These are phyloP conservation scores for Phytophthora quininea DNA, from an alignment of 352 stramenopile genomes.

Conservation along the genomic window DNA sequence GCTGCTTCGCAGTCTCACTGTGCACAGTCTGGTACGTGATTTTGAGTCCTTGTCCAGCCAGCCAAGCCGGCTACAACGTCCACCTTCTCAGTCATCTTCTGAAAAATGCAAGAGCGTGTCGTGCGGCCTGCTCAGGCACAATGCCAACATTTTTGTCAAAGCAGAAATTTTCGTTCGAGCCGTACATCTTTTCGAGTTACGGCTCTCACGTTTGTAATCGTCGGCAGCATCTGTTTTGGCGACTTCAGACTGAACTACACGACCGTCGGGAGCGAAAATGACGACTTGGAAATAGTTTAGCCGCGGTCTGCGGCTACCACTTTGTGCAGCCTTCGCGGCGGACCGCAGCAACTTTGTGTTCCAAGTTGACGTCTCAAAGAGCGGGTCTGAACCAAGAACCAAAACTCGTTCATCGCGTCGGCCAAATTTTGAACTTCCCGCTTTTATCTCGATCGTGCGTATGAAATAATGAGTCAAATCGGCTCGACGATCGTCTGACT, in stretches of 20 bases:
- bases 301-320: no score
- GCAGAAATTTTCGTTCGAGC: slow-evolving; percentile 28
- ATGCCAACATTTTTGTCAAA: slow-evolving; percentile 31
- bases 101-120: slow-evolving; percentile 33
- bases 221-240: no score
- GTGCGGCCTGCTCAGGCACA: slow-evolving; percentile 30
- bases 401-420: slow-evolving; percentile 13
- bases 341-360: no score
- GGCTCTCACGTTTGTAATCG: not conserved
- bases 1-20: no score
- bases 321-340: not conserved
- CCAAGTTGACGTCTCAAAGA: slow-evolving; percentile 2
- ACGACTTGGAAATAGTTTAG: no score
- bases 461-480: slow-evolving; percentile 18
- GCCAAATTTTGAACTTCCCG: slow-evolving; percentile 22
- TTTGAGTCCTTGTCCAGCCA: not conserved
- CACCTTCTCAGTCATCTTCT: slow-evolving; percentile 4
- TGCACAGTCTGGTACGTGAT: no score
- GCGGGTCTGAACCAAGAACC: slow-evolving; percentile 24
- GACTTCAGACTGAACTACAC: no score
- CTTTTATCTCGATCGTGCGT: slow-evolving; percentile 9
- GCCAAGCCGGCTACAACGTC: not conserved
- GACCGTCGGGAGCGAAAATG: no score
- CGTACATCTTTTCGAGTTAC: slow-evolving; percentile 1
- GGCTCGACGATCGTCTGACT: not conserved